Evolutionary conservation across 495 filamentous ascomycete genomes (phyloP), one percentile per base, ranked within the genome.

Genomic region (Trichoderma asperelloides): DNA sequence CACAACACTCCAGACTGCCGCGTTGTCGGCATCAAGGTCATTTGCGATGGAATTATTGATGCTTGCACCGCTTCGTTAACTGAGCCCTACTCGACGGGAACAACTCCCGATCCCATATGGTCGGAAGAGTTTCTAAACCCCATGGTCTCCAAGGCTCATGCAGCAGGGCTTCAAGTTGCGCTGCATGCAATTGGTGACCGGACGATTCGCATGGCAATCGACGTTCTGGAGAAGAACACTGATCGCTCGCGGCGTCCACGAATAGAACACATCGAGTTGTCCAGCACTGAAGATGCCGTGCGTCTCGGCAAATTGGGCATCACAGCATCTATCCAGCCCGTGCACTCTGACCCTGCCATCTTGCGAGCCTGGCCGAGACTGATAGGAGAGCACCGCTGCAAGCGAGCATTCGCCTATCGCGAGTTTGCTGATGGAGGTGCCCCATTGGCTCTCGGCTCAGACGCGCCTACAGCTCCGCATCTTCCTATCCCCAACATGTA

Each of bases 1-100:
- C 21, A 68, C 0, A 83, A 78, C 1, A 79, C 74, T 18, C 85
- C 83, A 0, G 80, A 84, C 55, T 85, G 86, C 63, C 77, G 84
- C 37, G 75, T 90, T 18, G 80, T 84, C 1, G 87, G 87, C n/a
- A 83, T 89, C 70, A 90, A 90, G 68, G 76, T 90, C 25, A 89
- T 90, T 55, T 86, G 86, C 67, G 87, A 90, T 66, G 87, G 87
- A 1, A 85, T 89, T 11, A 78, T 90, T 57, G 87, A 90, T 67
- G 86, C 83, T 0, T 90, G 87, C 72, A 90, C 87, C 5, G 87
- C 87, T 0, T 85, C 82, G 4, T 74, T 90, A 39, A 74, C 78
- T 5, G 80, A 88, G 72, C 86, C 87, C 6, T 90, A 90, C 71
- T 72, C 79, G 15, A 78, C 78, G 66, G 71, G 70, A 6, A 71